phyloP scores from a whole-genome alignment of 345 rosid species.

The Tarenaya hassleriana region DNA sequence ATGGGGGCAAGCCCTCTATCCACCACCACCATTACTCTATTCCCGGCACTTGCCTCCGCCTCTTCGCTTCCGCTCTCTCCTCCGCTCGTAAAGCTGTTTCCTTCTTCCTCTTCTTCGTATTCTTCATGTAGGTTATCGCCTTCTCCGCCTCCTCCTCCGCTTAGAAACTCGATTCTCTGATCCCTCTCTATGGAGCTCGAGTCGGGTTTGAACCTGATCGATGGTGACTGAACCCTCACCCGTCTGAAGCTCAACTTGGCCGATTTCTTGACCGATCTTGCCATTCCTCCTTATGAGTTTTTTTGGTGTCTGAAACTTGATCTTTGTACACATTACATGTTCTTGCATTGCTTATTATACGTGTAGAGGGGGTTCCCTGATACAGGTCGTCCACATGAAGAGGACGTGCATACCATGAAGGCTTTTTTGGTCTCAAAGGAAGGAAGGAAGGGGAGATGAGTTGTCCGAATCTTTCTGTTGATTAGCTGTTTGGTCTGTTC shows the following conservation, averaged over 20 bases:
- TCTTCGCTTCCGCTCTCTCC: background rate
- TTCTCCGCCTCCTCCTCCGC: constrained; percentile 5
- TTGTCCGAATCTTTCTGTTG: too few species aligned
- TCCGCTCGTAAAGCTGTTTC: background rate
- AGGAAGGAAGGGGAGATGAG: too few species aligned
- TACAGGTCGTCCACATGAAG: too few species aligned
- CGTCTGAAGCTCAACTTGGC: constrained; percentile 39
- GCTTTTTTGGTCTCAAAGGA: too few species aligned
- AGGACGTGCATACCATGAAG: too few species aligned
- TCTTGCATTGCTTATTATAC: too few species aligned
- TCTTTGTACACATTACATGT: too few species aligned
- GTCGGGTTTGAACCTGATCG: constrained; percentile 33
- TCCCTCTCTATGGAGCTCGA: constrained; percentile 34
- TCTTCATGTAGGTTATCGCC: background rate
- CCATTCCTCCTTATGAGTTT: constrained; percentile 21
- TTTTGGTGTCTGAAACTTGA: too few species aligned
- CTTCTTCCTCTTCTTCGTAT: background rate
- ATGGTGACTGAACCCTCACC: constrained; percentile 39
- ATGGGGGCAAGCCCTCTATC: constrained; percentile 60
- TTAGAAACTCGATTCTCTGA: constrained; percentile 45
- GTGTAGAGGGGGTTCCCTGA: too few species aligned
- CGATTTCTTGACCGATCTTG: constrained; percentile 32
- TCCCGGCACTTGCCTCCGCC: constrained; percentile 26
- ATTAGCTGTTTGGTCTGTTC: too few species aligned
- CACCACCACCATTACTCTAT: constrained; percentile 83